Percentiles rank a stretch among this genome's conserved stretches.
These are phyloP conservation scores for Colletotrichum chlorophyti DNA, from an alignment of 2,329 filamentous ascomycete genomes.

Conservation along the genomic window DNA sequence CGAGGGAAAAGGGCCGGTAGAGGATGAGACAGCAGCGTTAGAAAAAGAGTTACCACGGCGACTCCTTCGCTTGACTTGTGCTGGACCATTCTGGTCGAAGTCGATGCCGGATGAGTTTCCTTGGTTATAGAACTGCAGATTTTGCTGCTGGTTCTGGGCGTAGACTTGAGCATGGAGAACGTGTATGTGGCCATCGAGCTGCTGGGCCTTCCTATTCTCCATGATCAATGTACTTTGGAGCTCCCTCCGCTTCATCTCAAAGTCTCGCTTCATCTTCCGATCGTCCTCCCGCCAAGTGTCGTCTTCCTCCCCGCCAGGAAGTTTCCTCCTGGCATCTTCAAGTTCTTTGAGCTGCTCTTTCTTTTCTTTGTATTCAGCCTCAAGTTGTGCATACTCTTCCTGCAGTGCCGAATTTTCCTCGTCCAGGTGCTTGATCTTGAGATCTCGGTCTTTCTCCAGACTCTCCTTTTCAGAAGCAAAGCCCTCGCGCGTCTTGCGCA, in stretches of 20 bases:
- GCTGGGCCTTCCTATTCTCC: slow-evolving; percentile 54
- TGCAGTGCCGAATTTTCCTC: slow-evolving; percentile 67
- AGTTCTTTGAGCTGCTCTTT: slow-evolving; percentile 70
- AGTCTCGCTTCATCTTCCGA: slow-evolving; percentile 59
- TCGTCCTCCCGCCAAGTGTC: slow-evolving; percentile 62
- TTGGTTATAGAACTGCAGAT: slow-evolving; percentile 52
- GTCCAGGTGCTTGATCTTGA: slow-evolving; percentile 58
- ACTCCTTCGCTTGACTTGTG: slow-evolving; percentile 55
- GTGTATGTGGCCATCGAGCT: slow-evolving; percentile 55
- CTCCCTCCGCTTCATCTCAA: slow-evolving; percentile 59
- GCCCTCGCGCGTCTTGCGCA: slow-evolving; percentile 61
- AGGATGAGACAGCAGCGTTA: slow-evolving; percentile 47
- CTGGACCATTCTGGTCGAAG: slow-evolving; percentile 49
- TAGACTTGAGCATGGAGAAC: slow-evolving; percentile 55
- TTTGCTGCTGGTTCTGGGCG: slow-evolving; percentile 48
- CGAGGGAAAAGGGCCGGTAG: slow-evolving; percentile 44
- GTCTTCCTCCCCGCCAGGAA: slow-evolving; percentile 67
- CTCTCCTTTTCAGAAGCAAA: slow-evolving; percentile 62
- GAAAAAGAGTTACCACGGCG: slow-evolving; percentile 55
- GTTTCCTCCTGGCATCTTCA: slow-evolving; percentile 72
- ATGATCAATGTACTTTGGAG: slow-evolving; percentile 57
- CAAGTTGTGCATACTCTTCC: slow-evolving; percentile 68
- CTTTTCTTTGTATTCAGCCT: slow-evolving; percentile 73
- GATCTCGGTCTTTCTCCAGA: slow-evolving; percentile 57
- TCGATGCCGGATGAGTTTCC: slow-evolving; percentile 53